A percentile compares a stretch with the other conserved stretches of the same genome.
Conservation (phyloP, 345 rosid species). For the Angophora floribunda region DNA sequence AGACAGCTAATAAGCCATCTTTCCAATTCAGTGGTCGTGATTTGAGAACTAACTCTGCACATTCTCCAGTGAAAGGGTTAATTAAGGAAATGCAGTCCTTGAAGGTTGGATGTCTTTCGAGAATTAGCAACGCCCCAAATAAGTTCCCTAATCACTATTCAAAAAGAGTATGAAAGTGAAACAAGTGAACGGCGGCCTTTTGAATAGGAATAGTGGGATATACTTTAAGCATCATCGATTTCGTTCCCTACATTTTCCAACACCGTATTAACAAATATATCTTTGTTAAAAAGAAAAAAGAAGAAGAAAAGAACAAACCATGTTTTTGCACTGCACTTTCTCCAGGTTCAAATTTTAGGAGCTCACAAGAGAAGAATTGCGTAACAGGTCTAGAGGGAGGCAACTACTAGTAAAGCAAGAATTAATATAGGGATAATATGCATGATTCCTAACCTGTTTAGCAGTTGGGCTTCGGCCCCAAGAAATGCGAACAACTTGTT, state of each 20-base stretch:
- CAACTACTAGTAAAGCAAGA: neutral
- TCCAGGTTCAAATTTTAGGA: neutral
- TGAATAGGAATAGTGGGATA: neutral
- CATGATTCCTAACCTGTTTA: conserved; percentile 41
- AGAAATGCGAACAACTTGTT: conserved; percentile 65
- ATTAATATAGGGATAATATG: neutral
- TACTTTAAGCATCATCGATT: neutral
- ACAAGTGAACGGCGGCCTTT: neutral
- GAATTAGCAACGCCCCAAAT: neutral
- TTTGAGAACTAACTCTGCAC: neutral
- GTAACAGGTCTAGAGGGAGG: neutral
- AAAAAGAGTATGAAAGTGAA: neutral
- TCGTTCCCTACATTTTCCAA: neutral
- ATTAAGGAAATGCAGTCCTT: neutral
- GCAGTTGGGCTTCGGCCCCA: conserved; percentile 69
- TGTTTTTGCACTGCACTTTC: neutral
- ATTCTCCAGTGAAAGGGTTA: neutral
- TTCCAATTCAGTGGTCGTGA: neutral
- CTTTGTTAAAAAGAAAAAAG: neutral
- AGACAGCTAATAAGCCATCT: neutral
- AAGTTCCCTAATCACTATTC: neutral
- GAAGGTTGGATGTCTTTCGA: neutral
- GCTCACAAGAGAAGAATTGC: neutral
- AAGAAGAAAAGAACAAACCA: neutral
- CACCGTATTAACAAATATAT: neutral